phyloP scores from a whole-genome alignment of 805 yeast species.

The Cyberlindnera maclurae region DNA sequence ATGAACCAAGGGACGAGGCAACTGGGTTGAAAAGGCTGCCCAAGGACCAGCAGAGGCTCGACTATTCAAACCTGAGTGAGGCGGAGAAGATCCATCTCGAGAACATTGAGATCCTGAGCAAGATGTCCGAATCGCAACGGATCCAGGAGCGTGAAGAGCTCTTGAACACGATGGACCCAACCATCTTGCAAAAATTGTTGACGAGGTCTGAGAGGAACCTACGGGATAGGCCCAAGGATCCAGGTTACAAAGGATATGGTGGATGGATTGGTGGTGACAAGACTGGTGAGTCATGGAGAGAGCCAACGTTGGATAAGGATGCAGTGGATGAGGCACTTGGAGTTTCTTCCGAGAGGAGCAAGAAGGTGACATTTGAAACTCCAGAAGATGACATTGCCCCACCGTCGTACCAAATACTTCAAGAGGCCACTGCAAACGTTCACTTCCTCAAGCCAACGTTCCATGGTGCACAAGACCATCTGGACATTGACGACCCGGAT shows the following conservation, averaged over 20 bases:
- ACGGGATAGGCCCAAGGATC: slow-evolving; percentile 12
- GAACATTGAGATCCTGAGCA: slow-evolving; percentile 52
- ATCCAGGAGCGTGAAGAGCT: slow-evolving; percentile 59
- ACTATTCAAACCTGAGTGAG: slow-evolving; percentile 37
- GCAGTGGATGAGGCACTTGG: slow-evolving; percentile 19
- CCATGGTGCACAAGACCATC: slow-evolving; percentile 24
- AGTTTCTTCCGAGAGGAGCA: slow-evolving; percentile 6
- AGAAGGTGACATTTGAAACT: slow-evolving; percentile 32
- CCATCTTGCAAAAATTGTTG: slow-evolving; percentile 50
- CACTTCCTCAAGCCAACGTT: slow-evolving; percentile 58
- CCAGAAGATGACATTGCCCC: slow-evolving; percentile 47
- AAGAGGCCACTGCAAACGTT: slow-evolving; percentile 38
- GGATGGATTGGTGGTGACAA: slow-evolving; percentile 26
- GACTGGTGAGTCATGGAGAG: slow-evolving; percentile 19
- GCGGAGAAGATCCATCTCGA: slow-evolving; percentile 73
- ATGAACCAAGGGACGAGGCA: slow-evolving; percentile 83
- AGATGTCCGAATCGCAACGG: slow-evolving; percentile 62
- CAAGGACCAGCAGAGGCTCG: slow-evolving; percentile 78
- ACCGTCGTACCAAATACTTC: slow-evolving; percentile 37
- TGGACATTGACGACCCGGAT: slow-evolving; percentile 70
- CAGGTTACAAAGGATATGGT: slow-evolving; percentile 22
- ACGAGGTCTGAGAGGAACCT: slow-evolving; percentile 46
- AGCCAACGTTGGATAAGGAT: slow-evolving; percentile 13
- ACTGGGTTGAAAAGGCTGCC: slow-evolving; percentile 74
- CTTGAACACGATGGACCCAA: slow-evolving; percentile 60